Percentiles rank a stretch among this genome's conserved stretches.
These are phyloP conservation scores for Vachellia collinsii DNA, from an alignment of 306 rosid species.

Conservation along the genomic window DNA sequence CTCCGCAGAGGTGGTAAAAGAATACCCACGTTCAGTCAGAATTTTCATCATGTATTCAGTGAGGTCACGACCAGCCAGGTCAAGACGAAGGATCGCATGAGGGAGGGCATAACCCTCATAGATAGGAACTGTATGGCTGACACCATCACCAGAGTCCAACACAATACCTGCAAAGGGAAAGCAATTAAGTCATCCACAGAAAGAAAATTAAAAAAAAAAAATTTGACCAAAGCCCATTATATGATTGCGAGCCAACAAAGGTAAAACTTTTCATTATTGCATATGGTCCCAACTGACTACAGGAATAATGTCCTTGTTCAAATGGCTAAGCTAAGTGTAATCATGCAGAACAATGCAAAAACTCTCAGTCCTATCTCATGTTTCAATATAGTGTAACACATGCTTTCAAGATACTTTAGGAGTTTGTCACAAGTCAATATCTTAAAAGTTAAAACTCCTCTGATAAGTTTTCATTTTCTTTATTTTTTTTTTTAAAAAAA, in stretches of 20 bases:
- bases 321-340: not conserved
- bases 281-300: constrained; percentile 3
- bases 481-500: too few relatives aligned
- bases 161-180: constrained; percentile 46
- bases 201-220: not conserved
- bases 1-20: constrained; percentile 59
- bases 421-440: not conserved
- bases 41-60: constrained; percentile 56
- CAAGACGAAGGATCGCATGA: constrained; percentile 57
- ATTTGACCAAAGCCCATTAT: not conserved
- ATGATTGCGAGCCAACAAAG: not conserved
- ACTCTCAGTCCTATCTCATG: not conserved
- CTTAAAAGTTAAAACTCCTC: not conserved
- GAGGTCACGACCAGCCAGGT: constrained; percentile 60
- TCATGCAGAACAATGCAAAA: not conserved
- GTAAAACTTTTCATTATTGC: not conserved
- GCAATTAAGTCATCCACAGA: constrained; percentile 19
- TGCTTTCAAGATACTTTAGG: not conserved
- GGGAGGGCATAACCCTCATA: constrained; percentile 62
- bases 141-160: constrained; percentile 59
- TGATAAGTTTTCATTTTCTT: not conserved
- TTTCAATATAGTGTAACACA: not conserved
- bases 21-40: constrained; percentile 55
- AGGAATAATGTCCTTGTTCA: constrained; percentile 2
- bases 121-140: constrained; percentile 56